Base-by-base conservation (phyloP, 1,284 basidiomycete species). In the Cutaneotrichosporon mucoides region DNA sequence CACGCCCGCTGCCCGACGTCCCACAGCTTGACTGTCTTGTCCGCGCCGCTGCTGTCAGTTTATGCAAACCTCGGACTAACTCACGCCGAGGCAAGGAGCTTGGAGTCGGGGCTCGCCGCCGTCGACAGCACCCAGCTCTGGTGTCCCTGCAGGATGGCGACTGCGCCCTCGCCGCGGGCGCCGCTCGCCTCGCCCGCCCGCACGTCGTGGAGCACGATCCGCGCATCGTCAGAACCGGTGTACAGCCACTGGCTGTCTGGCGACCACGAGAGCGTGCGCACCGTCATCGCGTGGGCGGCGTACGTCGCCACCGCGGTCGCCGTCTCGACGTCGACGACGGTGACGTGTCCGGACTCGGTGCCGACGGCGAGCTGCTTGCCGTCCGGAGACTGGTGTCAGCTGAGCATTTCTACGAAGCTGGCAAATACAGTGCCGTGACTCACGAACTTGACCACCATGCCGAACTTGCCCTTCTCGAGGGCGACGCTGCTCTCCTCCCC, bases 11-110 rank as follows among this genome's bases (percentile, higher is more conserved):
- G 84, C 2, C 82, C 84, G 48, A 93, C 83, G 69, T 94, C 91
- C 91, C 91, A 94, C 3, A 93, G 84, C 72, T 90, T 91, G 67
- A 91, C 85, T 2, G 85, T 86, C 72, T 87, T 88, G 76, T 94
- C 91, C 11, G 90, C 88, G 47, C 89, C 90, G 11, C 89, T 90
- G 61, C 13, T 5, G 54, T 53, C 12, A 55, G 52, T 16, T 12
- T 40, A 40, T 12, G 9, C 9, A 12, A 12, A 40, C 16, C 13
- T 47, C 12, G 6, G 4, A 12, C 6, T 34, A 2, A 79, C 85
- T 65, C 73, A 90, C 88, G 90, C 90, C 54, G 88, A 90, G 11
- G 89, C 82, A 5, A 86, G 86, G 11, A 91, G 81, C 59, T 85
- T 83, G 4, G 84, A 84, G 72, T 93, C 90, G 2, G 88, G 88